phyloP scores from a whole-genome alignment of 106 monocot species.

The Allium sativum region DNA sequence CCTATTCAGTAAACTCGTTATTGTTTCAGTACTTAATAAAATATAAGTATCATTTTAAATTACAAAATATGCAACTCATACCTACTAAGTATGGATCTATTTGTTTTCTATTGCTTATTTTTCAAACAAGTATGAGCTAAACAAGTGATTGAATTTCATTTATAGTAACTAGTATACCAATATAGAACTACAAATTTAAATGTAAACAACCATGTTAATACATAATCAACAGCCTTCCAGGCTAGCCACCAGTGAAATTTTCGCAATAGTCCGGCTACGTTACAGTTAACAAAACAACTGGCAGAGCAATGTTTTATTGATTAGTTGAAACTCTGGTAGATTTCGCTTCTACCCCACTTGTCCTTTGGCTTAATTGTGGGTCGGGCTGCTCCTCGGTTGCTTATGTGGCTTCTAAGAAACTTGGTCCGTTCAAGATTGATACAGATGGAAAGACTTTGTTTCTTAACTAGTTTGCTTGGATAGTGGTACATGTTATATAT shows the following conservation, averaged over 20 bases:
- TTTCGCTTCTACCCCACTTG: slow-evolving; percentile 31
- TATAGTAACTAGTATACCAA: too few relatives aligned
- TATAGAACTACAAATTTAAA: too few relatives aligned
- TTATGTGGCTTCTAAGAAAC: slow-evolving; percentile 79
- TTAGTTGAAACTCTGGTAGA: slow-evolving; percentile 32
- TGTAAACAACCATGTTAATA: too few relatives aligned
- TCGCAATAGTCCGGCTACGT: slow-evolving; percentile 73
- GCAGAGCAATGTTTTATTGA: slow-evolving; percentile 91
- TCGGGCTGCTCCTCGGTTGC: slow-evolving; percentile 90
- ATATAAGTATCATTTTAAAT: too few relatives aligned
- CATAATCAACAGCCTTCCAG: slow-evolving; percentile 48
- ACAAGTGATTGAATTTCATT: too few relatives aligned
- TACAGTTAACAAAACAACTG: slow-evolving; percentile 46
- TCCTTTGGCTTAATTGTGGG: slow-evolving; percentile 91
- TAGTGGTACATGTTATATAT: slow-evolving; percentile 20
- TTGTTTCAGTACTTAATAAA: too few relatives aligned
- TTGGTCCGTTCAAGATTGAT: slow-evolving; percentile 78
- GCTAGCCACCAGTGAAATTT: slow-evolving; percentile 70
- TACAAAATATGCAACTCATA: too few relatives aligned
- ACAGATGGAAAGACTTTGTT: slow-evolving; percentile 61
- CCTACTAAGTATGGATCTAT: too few relatives aligned
- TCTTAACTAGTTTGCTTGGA: slow-evolving; percentile 70
- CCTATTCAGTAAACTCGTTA: too few relatives aligned
- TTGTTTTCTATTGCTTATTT: too few relatives aligned
- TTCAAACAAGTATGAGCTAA: too few relatives aligned